Conservation (phyloP, 108 stramenopile species). For the Chaetoceros muelleri region DNA sequence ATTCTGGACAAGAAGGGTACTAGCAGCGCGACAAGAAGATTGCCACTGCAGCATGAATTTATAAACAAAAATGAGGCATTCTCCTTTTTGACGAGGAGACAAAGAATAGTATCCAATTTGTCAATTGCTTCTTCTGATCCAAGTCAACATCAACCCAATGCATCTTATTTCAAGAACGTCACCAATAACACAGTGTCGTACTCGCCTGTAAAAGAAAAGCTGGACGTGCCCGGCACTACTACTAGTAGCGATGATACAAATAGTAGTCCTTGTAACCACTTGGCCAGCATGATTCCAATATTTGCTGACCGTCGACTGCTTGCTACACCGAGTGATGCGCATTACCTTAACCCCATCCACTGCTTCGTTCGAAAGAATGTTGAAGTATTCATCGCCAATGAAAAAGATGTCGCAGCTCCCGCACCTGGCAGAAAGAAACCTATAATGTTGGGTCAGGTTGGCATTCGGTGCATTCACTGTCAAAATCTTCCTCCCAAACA, state of each 20-base stretch:
- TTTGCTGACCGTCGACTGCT: neutral
- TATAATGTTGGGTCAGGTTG: constrained; percentile 33
- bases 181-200: no score
- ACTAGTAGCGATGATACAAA: neutral
- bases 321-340: constrained; percentile 9
- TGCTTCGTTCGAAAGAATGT: constrained; percentile 51
- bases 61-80: no score
- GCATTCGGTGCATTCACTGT: constrained; percentile 41
- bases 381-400: constrained; percentile 36
- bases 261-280: neutral
- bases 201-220: neutral
- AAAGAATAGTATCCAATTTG: neutral
- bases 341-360: constrained; percentile 36
- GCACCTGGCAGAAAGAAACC: constrained; percentile 38
- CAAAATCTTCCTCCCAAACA: constrained; percentile 12
- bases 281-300: neutral
- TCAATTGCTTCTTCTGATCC: neutral
- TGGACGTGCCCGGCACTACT: neutral
- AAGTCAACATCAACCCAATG: neutral
- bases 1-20: neutral
- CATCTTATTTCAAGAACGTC: no score
- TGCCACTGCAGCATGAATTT: no score
- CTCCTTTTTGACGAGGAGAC: neutral
- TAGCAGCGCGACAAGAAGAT: no score
- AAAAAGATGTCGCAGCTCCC: constrained; percentile 29